Evolutionary conservation across 176 grass and related monocot species (phyloP), one percentile per base, ranked within the genome.

Genomic region (Ensete ventricosum): DNA sequence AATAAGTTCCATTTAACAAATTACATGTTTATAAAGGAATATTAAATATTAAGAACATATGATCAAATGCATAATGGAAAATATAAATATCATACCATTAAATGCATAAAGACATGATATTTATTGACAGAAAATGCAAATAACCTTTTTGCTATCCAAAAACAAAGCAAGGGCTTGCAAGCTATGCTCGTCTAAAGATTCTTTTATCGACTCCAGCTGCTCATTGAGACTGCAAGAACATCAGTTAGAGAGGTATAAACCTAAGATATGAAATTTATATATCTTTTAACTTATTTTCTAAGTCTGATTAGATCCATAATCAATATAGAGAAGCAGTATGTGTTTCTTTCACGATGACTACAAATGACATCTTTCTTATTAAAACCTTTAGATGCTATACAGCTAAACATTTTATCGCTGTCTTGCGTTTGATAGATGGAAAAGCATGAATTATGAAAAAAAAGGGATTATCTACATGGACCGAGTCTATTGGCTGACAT

Each of bases 141-240:
- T 81, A 68, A 97, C 94, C 88, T 87, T 93, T 91, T 97, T 97
- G 57, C 74, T 77, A 55, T 90, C 83, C 75, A 93, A 72, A 86
- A 97, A 93, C 24, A 78, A 84, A 74, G 82, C 52, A 53, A 97
- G 75, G 80, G 81, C 83, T 79, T 93, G 76, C 68, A 87, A 64
- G 23, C 78, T 87, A 62, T 85, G 78, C 52, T 93, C 90, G 12
- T 83, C 83, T 71, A 93, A 87, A 80, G 94, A 97, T 82, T 97
- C 88, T 71, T 82, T 88, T 75, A 97, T 91, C 22, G 88, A 88
- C 73, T 93, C 85, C 72, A 93, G 55, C 82, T 97, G 90, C 76
- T 97, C 94, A 51, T 81, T 76, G 21, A 97, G 83, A 69, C 93
- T 97, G 80, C 43, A 84, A 77, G 74, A 78, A 58, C 19, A 16